Conservation (phyloP, 2,329 filamentous ascomycete genomes). For the Tympanopsis confertula region DNA sequence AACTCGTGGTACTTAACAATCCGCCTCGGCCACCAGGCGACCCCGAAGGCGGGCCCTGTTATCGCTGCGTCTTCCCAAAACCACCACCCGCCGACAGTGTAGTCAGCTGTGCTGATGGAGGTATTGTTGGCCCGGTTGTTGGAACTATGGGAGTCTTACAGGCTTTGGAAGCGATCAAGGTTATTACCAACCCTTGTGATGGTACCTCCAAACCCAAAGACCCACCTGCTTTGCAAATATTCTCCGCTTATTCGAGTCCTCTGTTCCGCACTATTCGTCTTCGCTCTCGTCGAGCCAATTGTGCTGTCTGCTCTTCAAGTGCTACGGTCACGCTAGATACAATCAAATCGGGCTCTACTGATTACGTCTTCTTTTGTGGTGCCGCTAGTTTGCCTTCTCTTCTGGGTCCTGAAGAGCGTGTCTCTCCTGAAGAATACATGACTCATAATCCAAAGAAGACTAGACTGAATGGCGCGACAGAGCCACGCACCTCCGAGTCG, state of each 20-base stretch:
- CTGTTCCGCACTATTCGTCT: constrained; percentile 43
- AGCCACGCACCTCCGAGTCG: constrained; percentile 3
- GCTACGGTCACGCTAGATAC: constrained; percentile 34
- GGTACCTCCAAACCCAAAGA: constrained; percentile 1
- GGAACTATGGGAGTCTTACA: constrained; percentile 88
- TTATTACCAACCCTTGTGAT: constrained; percentile 39
- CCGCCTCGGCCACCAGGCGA: constrained; percentile 53
- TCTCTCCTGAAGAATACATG: constrained; percentile 33
- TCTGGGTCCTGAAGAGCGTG: constrained; percentile 32
- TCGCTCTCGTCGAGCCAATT: constrained; percentile 36
- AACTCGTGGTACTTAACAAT: constrained; percentile 78
- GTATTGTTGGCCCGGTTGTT: constrained; percentile 83
- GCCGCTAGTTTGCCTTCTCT: constrained; percentile 27
- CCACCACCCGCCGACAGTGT: constrained; percentile 77
- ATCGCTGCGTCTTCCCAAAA: constrained; percentile 81
- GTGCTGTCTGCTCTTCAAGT: constrained; percentile 40
- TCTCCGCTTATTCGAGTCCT: constrained; percentile 26
- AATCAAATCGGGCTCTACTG: constrained; percentile 37
- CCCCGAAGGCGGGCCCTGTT: constrained; percentile 64
- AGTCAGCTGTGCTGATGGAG: constrained; percentile 80
- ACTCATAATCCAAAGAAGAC: constrained; percentile 5
- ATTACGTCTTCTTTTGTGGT: constrained; percentile 53
- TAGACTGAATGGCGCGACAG: not conserved
- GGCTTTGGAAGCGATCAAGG: constrained; percentile 76
- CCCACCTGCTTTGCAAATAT: constrained; percentile 23